These are phyloP conservation scores for Metarhizium robertsii DNA, from an alignment of 2,329 filamentous ascomycete genomes.

Conservation along the genomic window DNA sequence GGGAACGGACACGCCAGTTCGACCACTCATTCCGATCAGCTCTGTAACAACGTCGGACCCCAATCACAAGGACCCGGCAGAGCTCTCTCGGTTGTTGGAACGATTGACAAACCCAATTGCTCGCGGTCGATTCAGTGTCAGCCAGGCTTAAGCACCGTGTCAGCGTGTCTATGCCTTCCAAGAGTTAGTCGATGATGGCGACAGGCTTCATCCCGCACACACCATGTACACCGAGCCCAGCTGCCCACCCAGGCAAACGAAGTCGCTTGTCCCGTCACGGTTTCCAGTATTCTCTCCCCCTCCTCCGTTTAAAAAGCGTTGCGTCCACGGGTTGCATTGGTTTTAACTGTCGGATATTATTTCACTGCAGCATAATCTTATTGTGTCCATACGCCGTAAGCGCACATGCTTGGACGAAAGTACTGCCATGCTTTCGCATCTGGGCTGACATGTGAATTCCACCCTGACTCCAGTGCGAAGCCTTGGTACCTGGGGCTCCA, in stretches of 20 bases:
- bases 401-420: neutral
- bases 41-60: neutral
- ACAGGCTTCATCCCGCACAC: neutral
- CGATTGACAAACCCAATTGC: neutral
- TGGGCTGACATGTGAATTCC: slow-evolving; percentile 2
- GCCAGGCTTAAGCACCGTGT: neutral
- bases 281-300: no score
- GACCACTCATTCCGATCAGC: neutral
- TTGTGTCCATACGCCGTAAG: neutral
- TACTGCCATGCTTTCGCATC: neutral
- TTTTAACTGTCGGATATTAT: neutral
- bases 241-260: no score
- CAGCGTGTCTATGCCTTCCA: no score
- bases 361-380: neutral
- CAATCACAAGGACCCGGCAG: neutral
- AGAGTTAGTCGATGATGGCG: neutral
- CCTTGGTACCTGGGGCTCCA: neutral
- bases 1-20: neutral
- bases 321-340: no score
- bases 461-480: neutral
- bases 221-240: neutral
- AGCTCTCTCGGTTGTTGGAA: neutral
- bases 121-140: neutral
- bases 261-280: no score
- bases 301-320: no score